phyloP scores from a whole-genome alignment of 352 stramenopile genomes.

The Globisporangium uncinulatum region DNA sequence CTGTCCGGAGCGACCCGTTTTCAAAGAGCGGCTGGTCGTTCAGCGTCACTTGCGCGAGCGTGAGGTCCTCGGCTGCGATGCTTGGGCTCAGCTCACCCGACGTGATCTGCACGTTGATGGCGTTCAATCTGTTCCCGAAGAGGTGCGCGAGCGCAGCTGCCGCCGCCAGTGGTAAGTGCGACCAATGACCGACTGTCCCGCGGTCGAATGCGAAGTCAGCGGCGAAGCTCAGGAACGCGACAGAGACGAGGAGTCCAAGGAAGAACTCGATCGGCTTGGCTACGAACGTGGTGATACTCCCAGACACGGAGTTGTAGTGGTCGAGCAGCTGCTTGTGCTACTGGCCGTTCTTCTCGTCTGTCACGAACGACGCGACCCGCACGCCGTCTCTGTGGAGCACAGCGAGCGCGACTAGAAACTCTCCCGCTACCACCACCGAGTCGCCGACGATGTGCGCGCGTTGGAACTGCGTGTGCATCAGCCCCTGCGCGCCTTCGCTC shows the following conservation, averaged over 20 bases:
- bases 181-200: background rate
- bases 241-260: background rate
- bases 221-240: constrained; percentile 1
- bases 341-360: background rate
- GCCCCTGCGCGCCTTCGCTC: too few species aligned
- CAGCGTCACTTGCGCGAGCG: background rate
- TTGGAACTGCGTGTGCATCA: constrained; percentile 1
- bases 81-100: background rate
- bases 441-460: constrained; percentile 1
- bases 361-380: background rate
- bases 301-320: constrained; percentile 9
- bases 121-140: constrained; percentile 11
- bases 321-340: constrained; percentile 6
- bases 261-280: constrained; percentile 8
- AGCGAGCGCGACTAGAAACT: background rate
- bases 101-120: constrained; percentile 9
- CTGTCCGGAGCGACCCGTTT: background rate
- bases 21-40: background rate
- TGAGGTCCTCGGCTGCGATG: background rate
- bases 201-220: constrained; percentile 2
- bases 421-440: background rate
- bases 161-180: background rate
- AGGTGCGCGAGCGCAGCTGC: background rate
- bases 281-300: constrained; percentile 1
- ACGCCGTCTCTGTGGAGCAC: background rate